phyloP scores from a whole-genome alignment of 1,284 basidiomycete genomes.

The Moniliella sp. region DNA sequence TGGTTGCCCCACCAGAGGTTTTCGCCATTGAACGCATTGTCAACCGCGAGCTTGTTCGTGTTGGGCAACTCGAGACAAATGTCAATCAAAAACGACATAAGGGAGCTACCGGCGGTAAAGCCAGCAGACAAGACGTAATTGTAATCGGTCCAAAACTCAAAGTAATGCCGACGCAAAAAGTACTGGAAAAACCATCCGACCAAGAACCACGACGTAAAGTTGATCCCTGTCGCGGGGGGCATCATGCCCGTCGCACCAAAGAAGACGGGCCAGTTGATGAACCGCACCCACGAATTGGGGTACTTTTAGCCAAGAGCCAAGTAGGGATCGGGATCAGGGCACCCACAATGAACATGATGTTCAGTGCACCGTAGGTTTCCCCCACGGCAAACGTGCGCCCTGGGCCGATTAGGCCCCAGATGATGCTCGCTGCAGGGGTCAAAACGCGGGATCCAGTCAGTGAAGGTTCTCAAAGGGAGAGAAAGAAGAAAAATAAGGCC shows the following conservation, averaged over 20 bases:
- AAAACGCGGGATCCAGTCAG: no score
- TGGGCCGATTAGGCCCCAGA: constrained; percentile 29
- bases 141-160: constrained; percentile 35
- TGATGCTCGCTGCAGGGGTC: constrained; percentile 43
- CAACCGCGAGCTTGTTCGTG: no score
- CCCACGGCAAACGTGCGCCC: constrained; percentile 14
- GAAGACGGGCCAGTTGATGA: constrained; percentile 61
- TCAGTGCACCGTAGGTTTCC: constrained; percentile 11
- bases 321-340: constrained; percentile 17
- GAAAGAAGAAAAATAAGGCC: no score
- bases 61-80: no score
- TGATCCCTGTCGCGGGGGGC: constrained; percentile 76
- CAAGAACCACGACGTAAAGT: constrained; percentile 73
- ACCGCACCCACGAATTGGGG: constrained; percentile 50
- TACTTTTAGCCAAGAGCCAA: constrained; percentile 46
- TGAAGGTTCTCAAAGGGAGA: no score
- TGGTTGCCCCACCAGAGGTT: no score
- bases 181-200: constrained; percentile 64
- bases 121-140: constrained; percentile 35
- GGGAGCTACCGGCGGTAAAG: constrained; percentile 26
- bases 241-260: constrained; percentile 58
- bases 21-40: no score
- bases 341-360: constrained; percentile 20
- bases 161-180: constrained; percentile 17
- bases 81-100: constrained; percentile 4